Percentiles rank a stretch among this genome's conserved stretches.
phyloP scores from a whole-genome alignment of 2,329 filamentous ascomycete species.

The Dactylella cylindrospora region DNA sequence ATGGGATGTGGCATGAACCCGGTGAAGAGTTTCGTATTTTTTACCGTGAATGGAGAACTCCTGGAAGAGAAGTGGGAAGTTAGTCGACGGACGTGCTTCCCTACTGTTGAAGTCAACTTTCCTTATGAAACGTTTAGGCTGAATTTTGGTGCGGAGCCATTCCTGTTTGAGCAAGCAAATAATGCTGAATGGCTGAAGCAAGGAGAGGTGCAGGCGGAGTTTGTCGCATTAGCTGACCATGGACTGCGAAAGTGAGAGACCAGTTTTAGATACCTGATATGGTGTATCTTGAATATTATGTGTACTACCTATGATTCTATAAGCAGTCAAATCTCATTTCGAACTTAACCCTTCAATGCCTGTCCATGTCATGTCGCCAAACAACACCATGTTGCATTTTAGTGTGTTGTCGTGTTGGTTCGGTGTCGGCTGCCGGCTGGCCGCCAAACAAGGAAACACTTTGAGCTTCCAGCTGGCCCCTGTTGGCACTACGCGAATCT shows the following conservation, averaged over 20 bases:
- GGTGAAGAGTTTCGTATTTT: conserved; percentile 7
- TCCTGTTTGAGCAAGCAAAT: conserved; percentile 12
- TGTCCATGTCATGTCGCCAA: too few relatives aligned
- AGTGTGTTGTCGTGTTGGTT: conserved; percentile 5
- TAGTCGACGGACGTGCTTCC: not conserved
- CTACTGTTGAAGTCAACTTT: not conserved
- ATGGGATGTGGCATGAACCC: conserved; percentile 14
- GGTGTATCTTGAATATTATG: too few relatives aligned
- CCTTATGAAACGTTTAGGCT: not conserved
- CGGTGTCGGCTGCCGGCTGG: conserved; percentile 11
- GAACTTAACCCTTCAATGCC: too few relatives aligned
- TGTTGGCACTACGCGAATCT: conserved; percentile 1
- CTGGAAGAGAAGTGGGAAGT: not conserved
- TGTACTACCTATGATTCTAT: too few relatives aligned
- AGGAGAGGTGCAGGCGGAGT: too few relatives aligned
- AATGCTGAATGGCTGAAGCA: conserved; percentile 10
- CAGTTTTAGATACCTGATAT: too few relatives aligned
- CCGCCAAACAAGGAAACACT: not conserved
- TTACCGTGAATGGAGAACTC: conserved; percentile 13
- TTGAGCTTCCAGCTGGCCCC: conserved; percentile 4
- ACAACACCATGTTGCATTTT: too few relatives aligned
- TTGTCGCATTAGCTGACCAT: too few relatives aligned
- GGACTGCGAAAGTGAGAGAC: too few relatives aligned
- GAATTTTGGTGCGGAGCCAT: conserved; percentile 15
- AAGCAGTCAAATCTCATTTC: too few relatives aligned